These are phyloP conservation scores for Talaromyces liani DNA, from an alignment of 495 filamentous ascomycete genomes.

Conservation along the genomic window DNA sequence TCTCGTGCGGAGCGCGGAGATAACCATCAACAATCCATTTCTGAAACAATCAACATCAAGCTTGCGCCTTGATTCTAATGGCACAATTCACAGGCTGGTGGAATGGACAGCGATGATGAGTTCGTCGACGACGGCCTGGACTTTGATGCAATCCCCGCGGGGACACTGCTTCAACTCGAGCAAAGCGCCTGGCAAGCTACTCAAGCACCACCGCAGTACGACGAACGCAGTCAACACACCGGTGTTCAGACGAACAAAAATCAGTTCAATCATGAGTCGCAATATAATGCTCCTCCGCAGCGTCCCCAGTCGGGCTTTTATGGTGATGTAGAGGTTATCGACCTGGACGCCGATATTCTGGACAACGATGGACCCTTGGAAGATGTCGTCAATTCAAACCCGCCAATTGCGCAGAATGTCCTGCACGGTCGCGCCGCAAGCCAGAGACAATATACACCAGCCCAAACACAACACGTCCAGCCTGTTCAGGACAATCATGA, in stretches of 20 bases:
- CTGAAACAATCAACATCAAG: background rate
- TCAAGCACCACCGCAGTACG: slow-evolving; percentile 20
- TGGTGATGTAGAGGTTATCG: slow-evolving; percentile 6
- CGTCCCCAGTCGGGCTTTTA: slow-evolving; percentile 2
- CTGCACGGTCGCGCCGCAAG: background rate
- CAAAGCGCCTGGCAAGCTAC: slow-evolving; percentile 47
- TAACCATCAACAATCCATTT: background rate
- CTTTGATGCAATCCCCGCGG: slow-evolving; percentile 47
- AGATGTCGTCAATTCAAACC: slow-evolving; percentile 1
- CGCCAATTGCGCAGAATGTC: background rate
- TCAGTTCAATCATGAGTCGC: background rate
- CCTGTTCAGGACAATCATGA: background rate
- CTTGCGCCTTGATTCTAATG: slow-evolving; percentile 20
- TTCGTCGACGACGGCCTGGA: slow-evolving; percentile 57
- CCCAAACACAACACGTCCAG: background rate
- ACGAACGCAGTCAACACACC: background rate
- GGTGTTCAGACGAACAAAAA: background rate
- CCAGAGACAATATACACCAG: background rate
- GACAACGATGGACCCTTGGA: slow-evolving; percentile 1
- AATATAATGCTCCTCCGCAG: background rate
- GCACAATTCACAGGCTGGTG: slow-evolving; percentile 24
- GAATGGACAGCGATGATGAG: slow-evolving; percentile 57
- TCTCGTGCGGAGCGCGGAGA: background rate
- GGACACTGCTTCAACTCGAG: slow-evolving; percentile 47
- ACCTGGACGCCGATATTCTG: slow-evolving; percentile 7